These are phyloP conservation scores for Arthrinium phaeospermum DNA, from an alignment of 2,329 filamentous ascomycete genomes.

Conservation along the genomic window DNA sequence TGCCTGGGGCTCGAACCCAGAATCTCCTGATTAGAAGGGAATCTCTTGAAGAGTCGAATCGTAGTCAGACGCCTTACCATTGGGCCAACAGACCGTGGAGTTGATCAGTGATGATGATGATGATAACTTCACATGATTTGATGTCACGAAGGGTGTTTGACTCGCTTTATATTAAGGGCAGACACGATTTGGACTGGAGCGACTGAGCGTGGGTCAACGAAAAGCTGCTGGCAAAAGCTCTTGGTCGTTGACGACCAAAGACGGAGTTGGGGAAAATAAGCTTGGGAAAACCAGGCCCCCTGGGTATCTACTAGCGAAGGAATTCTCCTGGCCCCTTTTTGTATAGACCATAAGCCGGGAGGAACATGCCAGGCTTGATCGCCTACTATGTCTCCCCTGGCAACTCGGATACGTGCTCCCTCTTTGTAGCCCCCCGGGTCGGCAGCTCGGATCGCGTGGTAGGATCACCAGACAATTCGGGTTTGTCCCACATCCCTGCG, in stretches of 20 bases:
- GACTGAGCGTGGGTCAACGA: not conserved
- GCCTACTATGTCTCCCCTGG: not conserved
- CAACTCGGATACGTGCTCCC: not conserved
- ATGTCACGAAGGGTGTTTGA: not conserved
- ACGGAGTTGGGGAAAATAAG: not conserved
- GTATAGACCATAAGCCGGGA: not conserved
- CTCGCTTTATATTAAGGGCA: not conserved
- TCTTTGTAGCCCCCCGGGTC: not conserved
- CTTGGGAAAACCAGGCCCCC: not conserved
- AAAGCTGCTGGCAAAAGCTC: not conserved
- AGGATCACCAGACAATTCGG: not conserved
- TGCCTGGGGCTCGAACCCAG: constrained; percentile 26
- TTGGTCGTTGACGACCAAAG: not conserved
- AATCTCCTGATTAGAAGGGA: constrained; percentile 24
- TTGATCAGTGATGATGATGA: not conserved
- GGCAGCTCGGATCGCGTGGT: not conserved
- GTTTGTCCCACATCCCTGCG: not conserved
- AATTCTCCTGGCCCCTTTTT: not conserved
- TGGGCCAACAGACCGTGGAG: constrained; percentile 36
- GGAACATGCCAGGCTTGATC: not conserved
- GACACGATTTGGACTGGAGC: not conserved
- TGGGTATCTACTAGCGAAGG: not conserved
- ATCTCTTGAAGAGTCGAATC: constrained; percentile 28
- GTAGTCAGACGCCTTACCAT: constrained; percentile 53
- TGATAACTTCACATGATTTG: not conserved